Percentiles rank a stretch among this genome's conserved stretches.
These are phyloP conservation scores for Pontederia paniculata DNA, from an alignment of 176 grass and related monocot species.

Conservation along the genomic window DNA sequence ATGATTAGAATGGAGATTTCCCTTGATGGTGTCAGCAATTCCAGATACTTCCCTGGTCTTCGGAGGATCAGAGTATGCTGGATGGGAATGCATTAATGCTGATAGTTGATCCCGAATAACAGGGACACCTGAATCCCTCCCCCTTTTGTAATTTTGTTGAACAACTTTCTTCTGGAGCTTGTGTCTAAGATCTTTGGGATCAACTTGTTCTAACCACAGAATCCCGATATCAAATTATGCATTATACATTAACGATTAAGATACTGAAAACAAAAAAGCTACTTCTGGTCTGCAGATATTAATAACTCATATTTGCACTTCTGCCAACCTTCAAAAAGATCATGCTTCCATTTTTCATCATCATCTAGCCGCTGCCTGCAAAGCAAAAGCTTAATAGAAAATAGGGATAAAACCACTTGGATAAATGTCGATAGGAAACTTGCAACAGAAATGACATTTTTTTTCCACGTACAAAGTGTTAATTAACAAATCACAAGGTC, in stretches of 20 bases:
- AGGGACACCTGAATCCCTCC: conserved; percentile 27
- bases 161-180: conserved; percentile 29
- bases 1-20: not conserved
- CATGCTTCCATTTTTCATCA: conserved; percentile 51
- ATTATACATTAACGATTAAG: conserved; percentile 12
- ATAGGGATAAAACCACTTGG: no score
- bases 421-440: no score
- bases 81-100: conserved; percentile 31
- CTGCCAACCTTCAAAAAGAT: conserved; percentile 35
- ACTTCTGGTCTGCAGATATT: no score
- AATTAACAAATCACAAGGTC: no score
- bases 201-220: conserved; percentile 30
- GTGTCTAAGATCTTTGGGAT: conserved; percentile 28
- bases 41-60: conserved; percentile 24
- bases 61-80: conserved; percentile 21
- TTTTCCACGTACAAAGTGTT: no score
- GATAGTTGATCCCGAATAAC: conserved; percentile 50
- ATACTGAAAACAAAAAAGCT: not conserved
- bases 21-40: conserved; percentile 28
- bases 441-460: no score
- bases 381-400: not conserved
- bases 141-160: conserved; percentile 12
- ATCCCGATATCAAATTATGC: conserved; percentile 21
- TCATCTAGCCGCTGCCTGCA: conserved; percentile 33
- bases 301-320: conserved; percentile 1